phyloP scores from a whole-genome alignment of 441 rosid genomes.

The Melastoma candidum region DNA sequence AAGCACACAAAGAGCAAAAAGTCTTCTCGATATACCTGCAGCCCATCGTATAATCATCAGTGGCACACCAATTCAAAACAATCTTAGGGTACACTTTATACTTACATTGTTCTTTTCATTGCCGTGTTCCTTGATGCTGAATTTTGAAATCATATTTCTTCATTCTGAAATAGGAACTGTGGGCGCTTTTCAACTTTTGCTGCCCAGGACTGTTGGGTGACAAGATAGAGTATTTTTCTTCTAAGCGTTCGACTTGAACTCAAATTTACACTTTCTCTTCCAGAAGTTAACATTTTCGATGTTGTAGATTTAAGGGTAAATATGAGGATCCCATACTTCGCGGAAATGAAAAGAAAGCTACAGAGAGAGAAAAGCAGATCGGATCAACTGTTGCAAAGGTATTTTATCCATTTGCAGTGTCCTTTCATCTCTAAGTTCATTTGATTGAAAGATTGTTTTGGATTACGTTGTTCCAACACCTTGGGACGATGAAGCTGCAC shows the following conservation, averaged over 20 bases:
- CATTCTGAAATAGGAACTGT: conserved; percentile 52
- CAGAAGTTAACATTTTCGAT: conserved; percentile 15
- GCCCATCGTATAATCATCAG: conserved; percentile 79
- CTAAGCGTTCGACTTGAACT: conserved; percentile 3
- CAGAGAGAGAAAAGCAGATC: conserved; percentile 78
- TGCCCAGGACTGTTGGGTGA: conserved; percentile 86
- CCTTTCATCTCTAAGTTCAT: too few species aligned
- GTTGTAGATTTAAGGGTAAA: conserved; percentile 71
- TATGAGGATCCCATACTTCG: conserved; percentile 69
- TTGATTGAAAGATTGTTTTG: too few species aligned
- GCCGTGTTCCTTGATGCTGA: conserved; percentile 3
- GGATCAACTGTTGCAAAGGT: conserved; percentile 97
- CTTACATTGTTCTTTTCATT: conserved; percentile 4
- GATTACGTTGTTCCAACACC: too few species aligned
- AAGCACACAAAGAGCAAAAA: conserved; percentile 91
- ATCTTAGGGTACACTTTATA: conserved; percentile 64
- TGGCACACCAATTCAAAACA: conserved; percentile 96
- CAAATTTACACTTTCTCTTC: conserved; percentile 13
- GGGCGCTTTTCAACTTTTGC: conserved; percentile 92
- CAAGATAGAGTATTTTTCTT: conserved; percentile 51
- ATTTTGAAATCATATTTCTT: conserved; percentile 7
- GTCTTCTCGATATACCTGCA: conserved; percentile 92
- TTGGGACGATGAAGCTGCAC: too few species aligned
- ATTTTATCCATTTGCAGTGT: conserved; percentile 11
- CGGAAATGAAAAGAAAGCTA: conserved; percentile 87